These are phyloP conservation scores for Komagataella mondaviorum DNA, from an alignment of 805 yeast species.

Conservation along the genomic window DNA sequence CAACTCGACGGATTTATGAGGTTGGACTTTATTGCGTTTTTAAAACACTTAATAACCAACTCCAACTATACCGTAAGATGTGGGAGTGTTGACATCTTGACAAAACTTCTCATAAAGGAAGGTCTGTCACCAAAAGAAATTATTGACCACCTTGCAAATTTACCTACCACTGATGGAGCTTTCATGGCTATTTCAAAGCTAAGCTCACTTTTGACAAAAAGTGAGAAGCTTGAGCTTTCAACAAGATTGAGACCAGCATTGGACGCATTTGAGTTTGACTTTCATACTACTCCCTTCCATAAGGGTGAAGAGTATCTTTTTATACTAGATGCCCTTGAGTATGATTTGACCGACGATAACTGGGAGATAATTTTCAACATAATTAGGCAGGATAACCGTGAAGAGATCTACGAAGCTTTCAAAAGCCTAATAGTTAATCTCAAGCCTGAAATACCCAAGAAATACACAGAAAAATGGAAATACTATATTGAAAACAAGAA, in stretches of 20 bases:
- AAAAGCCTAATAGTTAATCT: slow-evolving; percentile 12
- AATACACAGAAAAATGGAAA: slow-evolving; percentile 17
- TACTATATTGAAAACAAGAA: slow-evolving; percentile 26
- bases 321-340: slow-evolving; percentile 7
- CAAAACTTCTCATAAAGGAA: slow-evolving; percentile 5
- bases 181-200: neutral
- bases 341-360: slow-evolving; percentile 1
- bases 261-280: slow-evolving; percentile 10
- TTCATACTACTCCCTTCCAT: slow-evolving; percentile 17
- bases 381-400: slow-evolving; percentile 11
- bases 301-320: slow-evolving; percentile 24
- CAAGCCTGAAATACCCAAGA: slow-evolving; percentile 4
- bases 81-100: slow-evolving; percentile 25
- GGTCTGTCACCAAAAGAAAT: neutral
- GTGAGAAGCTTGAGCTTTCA: slow-evolving; percentile 5
- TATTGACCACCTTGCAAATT: neutral
- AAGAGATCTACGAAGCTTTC: slow-evolving; percentile 14
- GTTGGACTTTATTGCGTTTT: slow-evolving; percentile 15
- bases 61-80: slow-evolving; percentile 28
- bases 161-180: slow-evolving; percentile 1
- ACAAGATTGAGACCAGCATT: neutral
- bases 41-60: slow-evolving; percentile 20
- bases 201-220: slow-evolving; percentile 2
- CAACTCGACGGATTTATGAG: slow-evolving; percentile 8
- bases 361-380: slow-evolving; percentile 13